These are phyloP conservation scores for Saturnispora quitensis DNA, from an alignment of 805 yeast genomes.

Conservation along the genomic window DNA sequence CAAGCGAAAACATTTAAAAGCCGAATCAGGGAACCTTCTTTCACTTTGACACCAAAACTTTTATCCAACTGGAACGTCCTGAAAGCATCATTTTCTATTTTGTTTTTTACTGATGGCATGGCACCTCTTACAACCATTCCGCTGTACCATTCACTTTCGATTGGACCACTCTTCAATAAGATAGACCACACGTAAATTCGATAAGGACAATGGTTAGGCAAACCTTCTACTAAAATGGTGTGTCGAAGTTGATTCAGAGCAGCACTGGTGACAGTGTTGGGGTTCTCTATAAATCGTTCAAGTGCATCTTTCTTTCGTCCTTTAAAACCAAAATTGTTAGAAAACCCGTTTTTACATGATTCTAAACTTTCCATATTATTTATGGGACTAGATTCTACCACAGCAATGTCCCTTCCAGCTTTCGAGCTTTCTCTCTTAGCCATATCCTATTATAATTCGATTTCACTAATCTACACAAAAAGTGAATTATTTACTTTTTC, in stretches of 20 bases:
- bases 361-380: neutral
- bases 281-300: constrained; percentile 38
- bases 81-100: constrained; percentile 42
- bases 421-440: neutral
- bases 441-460: neutral
- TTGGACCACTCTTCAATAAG: constrained; percentile 53
- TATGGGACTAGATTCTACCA: neutral
- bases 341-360: constrained; percentile 3
- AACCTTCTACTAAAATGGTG: constrained; percentile 41
- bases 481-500: neutral
- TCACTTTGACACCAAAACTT: constrained; percentile 55
- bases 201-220: constrained; percentile 44
- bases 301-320: constrained; percentile 45
- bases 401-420: neutral
- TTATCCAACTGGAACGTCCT: constrained; percentile 77
- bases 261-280: constrained; percentile 37
- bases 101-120: constrained; percentile 3
- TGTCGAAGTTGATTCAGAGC: constrained; percentile 47
- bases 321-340: constrained; percentile 6
- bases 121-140: constrained; percentile 44
- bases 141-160: constrained; percentile 46
- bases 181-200: constrained; percentile 77
- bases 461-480: neutral
- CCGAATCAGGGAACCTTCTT: constrained; percentile 59
- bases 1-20: constrained; percentile 63